phyloP scores from a whole-genome alignment of 2,329 filamentous ascomycete genomes.

The Colletotrichum lindemuthianum region DNA sequence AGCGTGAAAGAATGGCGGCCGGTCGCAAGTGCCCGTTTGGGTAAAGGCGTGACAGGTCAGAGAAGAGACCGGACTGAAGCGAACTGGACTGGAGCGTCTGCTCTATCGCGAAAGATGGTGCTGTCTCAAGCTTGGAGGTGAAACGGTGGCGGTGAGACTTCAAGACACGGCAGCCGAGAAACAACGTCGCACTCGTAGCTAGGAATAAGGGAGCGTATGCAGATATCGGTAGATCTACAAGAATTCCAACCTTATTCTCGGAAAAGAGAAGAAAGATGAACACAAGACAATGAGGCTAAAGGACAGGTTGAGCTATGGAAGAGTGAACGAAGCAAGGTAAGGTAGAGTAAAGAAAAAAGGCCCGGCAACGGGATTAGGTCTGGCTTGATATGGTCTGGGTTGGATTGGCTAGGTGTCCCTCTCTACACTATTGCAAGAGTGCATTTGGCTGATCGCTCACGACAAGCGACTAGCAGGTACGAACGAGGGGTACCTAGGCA shows the following conservation, averaged over 20 bases:
- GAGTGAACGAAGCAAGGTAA: not conserved
- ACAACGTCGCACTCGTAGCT: conserved; percentile 1
- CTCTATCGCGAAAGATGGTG: conserved; percentile 19
- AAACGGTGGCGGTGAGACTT: conserved; percentile 18
- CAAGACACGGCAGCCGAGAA: conserved; percentile 10
- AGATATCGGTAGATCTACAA: conserved; percentile 6
- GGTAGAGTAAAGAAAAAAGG: conserved; percentile 22
- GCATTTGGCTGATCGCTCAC: not conserved
- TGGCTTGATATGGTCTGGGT: too few relatives aligned
- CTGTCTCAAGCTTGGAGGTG: conserved; percentile 24
- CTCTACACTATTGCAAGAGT: not conserved
- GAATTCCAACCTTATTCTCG: conserved; percentile 7
- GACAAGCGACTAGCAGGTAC: too few relatives aligned
- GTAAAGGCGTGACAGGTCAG: not conserved
- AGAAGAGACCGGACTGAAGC: not conserved
- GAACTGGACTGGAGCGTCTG: not conserved
- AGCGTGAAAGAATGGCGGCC: not conserved
- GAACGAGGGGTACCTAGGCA: too few relatives aligned
- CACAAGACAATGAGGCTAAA: conserved; percentile 4
- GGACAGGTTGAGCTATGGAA: not conserved
- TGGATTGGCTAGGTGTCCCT: conserved; percentile 16
- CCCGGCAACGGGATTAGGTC: conserved; percentile 7
- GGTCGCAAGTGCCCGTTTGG: not conserved
- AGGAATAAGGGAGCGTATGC: not conserved
- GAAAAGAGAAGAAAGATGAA: conserved; percentile 3